phyloP scores from a whole-genome alignment of 108 stramenopile species.

The Hondaea fermentalgiana region DNA sequence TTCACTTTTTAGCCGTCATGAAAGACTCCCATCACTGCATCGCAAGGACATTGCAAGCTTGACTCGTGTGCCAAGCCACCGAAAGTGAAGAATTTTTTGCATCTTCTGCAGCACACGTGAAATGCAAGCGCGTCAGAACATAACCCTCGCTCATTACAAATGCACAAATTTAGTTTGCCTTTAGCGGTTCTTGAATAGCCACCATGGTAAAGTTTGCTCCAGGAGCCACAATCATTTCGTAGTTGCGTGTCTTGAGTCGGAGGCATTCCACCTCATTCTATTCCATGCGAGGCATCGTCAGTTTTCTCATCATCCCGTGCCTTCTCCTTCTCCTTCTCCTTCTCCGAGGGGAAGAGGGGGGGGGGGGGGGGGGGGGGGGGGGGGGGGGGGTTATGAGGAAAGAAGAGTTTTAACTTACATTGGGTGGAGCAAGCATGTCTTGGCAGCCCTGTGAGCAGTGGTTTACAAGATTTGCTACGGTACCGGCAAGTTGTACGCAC shows the following conservation, averaged over 20 bases:
- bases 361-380: no score
- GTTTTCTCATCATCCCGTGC: no score
- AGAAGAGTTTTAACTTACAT: neutral
- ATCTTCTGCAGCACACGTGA: neutral
- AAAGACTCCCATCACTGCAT: no score
- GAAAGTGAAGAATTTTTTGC: neutral
- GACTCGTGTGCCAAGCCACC: no score
- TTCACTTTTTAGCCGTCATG: no score
- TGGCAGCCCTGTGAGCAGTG: conserved; percentile 11
- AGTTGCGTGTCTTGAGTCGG: neutral
- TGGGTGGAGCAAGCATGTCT: neutral
- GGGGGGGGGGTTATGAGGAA: no score
- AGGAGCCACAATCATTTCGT: conserved; percentile 6
- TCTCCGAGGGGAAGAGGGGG: no score
- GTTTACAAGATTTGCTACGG: neutral
- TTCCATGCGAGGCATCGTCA: neutral
- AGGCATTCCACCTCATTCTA: conserved; percentile 15
- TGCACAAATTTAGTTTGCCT: neutral
- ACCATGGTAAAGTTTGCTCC: conserved; percentile 16
- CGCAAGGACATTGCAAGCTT: no score
- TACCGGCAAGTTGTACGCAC: neutral
- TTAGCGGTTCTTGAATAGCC: neutral
- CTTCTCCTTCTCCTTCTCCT: no score
- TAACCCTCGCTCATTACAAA: neutral
- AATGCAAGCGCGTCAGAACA: neutral